Evolutionary conservation across 2,329 filamentous ascomycete genomes (phyloP), one percentile per base, ranked within the genome.

Genomic region (Xylariaceae sp.): DNA sequence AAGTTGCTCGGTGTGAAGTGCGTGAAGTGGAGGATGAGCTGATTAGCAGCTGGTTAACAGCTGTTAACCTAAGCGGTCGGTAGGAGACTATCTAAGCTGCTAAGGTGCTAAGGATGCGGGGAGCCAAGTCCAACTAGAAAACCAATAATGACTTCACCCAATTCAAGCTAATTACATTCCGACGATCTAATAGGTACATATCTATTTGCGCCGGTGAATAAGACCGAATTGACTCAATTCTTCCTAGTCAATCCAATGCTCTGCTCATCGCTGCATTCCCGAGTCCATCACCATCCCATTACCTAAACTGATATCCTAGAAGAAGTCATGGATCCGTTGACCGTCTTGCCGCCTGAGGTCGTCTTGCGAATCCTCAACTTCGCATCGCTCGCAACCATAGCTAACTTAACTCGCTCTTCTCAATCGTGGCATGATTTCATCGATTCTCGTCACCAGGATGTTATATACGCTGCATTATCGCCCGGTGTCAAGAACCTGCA

Each of bases 301-400:
- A 37, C 26, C 45, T 59, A 26, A 40, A 20, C 20, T 40, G 43
- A 21, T 45, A 20, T 42, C 9, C 14, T 26, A 16, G 12, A 4
- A 12, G 14, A 37, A 26, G 20, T 10, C 41, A 59, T 56, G 49
- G 64, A 67, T 46, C 63, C 63, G 2, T 43, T 67, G 29, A 46
- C 20, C 23, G 32, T 20, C 7, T 50, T 67, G 23, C 63, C 64
- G 19, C 44, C 62, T 14, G 64, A 67, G 57, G 47, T 65, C 14
- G 62, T 67, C 9, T 53, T 67, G 18, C 59, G 59, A 29, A 56
- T 67, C 23, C 50, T 67, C 7, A 56, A 64, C 16, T 65, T 62
- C 37, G 60, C 59, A 3, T 45, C 54, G 3, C 42, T 61, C 18
- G 47, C 43, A 14, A 53, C 29, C 41, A 43, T 64, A 10, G 63